Percentiles rank a stretch among this genome's conserved stretches.
These are phyloP conservation scores for Elsinoe ampelina DNA, from an alignment of 2,329 filamentous ascomycete genomes.

Conservation along the genomic window DNA sequence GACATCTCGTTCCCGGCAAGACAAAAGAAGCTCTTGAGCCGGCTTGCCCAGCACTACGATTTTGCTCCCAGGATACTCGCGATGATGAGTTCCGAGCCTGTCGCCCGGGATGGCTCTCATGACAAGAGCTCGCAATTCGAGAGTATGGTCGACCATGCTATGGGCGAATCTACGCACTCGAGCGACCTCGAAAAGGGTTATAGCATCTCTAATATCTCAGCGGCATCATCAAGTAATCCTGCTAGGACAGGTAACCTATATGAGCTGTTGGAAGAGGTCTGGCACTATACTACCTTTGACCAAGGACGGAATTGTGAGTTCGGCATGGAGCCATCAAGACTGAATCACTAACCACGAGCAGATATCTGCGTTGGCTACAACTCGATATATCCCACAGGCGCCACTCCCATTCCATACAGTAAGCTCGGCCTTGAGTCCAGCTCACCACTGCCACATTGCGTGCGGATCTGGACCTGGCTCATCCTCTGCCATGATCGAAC, in stretches of 20 bases:
- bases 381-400: constrained; percentile 40
- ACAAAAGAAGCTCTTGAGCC: constrained; percentile 48
- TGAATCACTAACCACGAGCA: neutral
- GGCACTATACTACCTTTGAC: constrained; percentile 67
- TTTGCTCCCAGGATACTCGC: constrained; percentile 58
- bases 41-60: constrained; percentile 53
- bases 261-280: constrained; percentile 58
- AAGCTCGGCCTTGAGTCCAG: constrained; percentile 19
- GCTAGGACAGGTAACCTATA: constrained; percentile 38
- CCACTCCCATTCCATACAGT: constrained; percentile 26
- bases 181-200: constrained; percentile 27
- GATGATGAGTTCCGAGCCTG: constrained; percentile 52
- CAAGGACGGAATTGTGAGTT: constrained; percentile 47
- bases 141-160: neutral
- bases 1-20: constrained; percentile 61
- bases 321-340: too few relatives aligned
- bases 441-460: constrained; percentile 37
- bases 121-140: constrained; percentile 1
- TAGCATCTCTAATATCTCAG: constrained; percentile 25
- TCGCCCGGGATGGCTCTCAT: constrained; percentile 16
- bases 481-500: constrained; percentile 60
- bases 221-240: constrained; percentile 29
- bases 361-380: constrained; percentile 65
- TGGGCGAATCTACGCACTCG: neutral
- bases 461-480: constrained; percentile 61